These are phyloP conservation scores for Arachis monticola DNA, from an alignment of 331 rosid genomes.

Conservation along the genomic window DNA sequence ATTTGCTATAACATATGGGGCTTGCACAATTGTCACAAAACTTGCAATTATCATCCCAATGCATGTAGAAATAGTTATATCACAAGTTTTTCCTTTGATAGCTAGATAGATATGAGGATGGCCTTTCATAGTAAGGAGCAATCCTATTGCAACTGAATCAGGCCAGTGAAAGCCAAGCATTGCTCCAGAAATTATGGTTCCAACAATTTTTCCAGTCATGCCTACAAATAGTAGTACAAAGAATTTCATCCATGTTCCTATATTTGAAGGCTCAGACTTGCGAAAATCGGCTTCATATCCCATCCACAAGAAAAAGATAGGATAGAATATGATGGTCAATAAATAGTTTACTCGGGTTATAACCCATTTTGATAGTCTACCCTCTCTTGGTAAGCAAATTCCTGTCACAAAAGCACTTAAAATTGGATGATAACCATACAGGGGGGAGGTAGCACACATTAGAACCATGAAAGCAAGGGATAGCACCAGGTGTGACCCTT, in stretches of 20 bases:
- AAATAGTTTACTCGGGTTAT: constrained; percentile 67
- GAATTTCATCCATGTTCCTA: constrained; percentile 60
- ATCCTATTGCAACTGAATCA: constrained; percentile 81
- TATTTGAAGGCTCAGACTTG: constrained; percentile 32
- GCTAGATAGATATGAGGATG: constrained; percentile 82
- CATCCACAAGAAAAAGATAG: constrained; percentile 88
- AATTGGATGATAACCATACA: constrained; percentile 55
- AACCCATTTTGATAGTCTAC: constrained; percentile 77
- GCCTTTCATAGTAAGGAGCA: constrained; percentile 79
- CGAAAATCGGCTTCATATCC: constrained; percentile 59
- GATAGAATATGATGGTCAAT: constrained; percentile 61
- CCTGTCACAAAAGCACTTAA: constrained; percentile 80
- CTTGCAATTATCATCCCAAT: constrained; percentile 61
- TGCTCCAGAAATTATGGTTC: constrained; percentile 62
- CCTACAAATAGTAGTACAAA: constrained; percentile 43
- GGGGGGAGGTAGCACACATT: constrained; percentile 50
- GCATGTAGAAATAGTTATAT: constrained; percentile 49
- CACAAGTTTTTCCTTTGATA: constrained; percentile 60
- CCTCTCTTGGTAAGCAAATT: constrained; percentile 70
- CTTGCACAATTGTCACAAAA: constrained; percentile 64
- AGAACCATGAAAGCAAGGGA: constrained; percentile 75
- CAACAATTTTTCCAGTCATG: constrained; percentile 58
- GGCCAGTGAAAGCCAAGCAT: constrained; percentile 78
- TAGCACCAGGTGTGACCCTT: constrained; percentile 74
- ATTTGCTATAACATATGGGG: constrained; percentile 61